Conservation (phyloP, 192 early-diverging fungal genomes). For the Irineochytrium annulatum region DNA sequence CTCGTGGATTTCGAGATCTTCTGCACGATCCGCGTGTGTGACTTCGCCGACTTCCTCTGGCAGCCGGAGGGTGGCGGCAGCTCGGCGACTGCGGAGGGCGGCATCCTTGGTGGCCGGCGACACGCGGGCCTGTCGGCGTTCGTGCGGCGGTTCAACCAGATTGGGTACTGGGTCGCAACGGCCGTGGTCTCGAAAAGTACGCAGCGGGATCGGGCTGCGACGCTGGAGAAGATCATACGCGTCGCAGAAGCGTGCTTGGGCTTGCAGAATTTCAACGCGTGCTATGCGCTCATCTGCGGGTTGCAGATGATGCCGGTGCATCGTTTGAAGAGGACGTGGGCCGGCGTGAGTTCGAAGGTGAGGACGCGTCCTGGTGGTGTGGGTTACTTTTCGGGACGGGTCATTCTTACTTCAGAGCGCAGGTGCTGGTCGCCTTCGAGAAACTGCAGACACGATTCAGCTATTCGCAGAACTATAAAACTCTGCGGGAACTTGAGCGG, state of each 20-base stretch:
- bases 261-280: conserved; percentile 2
- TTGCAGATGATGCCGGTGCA: neutral
- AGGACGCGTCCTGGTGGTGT: too few relatives aligned
- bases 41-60: too few relatives aligned
- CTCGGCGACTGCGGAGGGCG: too few relatives aligned
- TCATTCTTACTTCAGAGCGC: too few relatives aligned
- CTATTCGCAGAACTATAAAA: neutral
- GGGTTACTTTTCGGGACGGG: too few relatives aligned
- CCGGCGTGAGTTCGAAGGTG: neutral
- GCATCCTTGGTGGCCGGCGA: too few relatives aligned
- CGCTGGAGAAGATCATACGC: neutral
- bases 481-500: neutral
- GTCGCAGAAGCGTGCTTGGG: neutral
- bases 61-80: too few relatives aligned
- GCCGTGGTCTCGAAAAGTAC: neutral
- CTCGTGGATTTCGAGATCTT: too few relatives aligned
- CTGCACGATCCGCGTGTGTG: too few relatives aligned
- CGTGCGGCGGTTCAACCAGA: conserved; percentile 2
- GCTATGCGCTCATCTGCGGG: neutral
- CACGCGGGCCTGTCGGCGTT: too few relatives aligned
- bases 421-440: neutral
- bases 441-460: neutral
- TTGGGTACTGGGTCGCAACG: conserved; percentile 5
- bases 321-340: neutral
- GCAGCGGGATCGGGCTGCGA: neutral